Evolutionary conservation across 352 stramenopile genomes (phyloP), one percentile per base, ranked within the genome.

Genomic region (Globisporangium megalacanthum): DNA sequence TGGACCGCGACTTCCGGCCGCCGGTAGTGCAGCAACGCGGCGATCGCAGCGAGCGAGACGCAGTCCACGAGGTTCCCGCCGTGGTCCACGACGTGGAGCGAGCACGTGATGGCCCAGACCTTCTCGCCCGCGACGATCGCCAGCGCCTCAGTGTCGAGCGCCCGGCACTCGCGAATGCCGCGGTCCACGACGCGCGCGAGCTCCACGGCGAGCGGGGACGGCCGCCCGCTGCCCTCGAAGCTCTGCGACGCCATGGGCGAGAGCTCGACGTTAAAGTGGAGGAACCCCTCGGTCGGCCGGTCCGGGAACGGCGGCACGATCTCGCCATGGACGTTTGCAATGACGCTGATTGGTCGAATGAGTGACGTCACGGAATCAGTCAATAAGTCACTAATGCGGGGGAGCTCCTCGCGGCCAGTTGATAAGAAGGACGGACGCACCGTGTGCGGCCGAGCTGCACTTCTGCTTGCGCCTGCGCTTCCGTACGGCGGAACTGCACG

Each of bases 71-170:
- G 71, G 68, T 98, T 98, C 36, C 94, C 93, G 41, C 83, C 91
- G 65, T 97, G 79, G 69, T 98, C 94, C 44, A 98, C 68, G 25
- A 98, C 76, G 58, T 92, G 87, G 25, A 99, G 74, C 56, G 92
- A 75, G 60, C 96, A 91, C 39, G 82, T 89, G 50, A 99, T 88
- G 41, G 88, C 75, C 95, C 95, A 99, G 25, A 92, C 95, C 74
- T 96, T 98, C 52, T 94, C 77, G 39, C 93, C 94, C n/a, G 86
- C 79, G 36, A 96, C 70, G 37, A 99, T 86, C 46, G 89, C 96
- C 47, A 99, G 78, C 39, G 93, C 94, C 71, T 99, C 95, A 6
- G 88, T 95, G 75, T 99, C 95, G 10, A 99, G 77, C 9, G 92
- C 89, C 11, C 89, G 86, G 58, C 89, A 94, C 49, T 97, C 85